Evolutionary conservation across 2,329 filamentous ascomycete species (phyloP), one percentile per base, ranked within the genome.

Genomic region (Onygenales sp.): DNA sequence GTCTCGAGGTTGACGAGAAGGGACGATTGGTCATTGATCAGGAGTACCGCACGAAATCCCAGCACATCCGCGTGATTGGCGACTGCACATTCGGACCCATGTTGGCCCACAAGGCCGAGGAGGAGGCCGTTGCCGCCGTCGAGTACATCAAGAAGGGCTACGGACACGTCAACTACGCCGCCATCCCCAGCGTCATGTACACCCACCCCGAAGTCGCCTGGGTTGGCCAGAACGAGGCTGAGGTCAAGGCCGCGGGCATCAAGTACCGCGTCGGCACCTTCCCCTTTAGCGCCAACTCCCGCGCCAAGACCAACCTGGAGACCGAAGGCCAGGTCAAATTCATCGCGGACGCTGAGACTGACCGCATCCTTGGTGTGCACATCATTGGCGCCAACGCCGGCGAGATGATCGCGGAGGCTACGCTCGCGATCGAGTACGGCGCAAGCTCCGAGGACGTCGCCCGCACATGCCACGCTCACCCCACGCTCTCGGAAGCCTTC

Each of bases 101-200:
- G 93, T 85, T 98, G 66, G 93, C 93, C 52, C 93, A 98, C 82
- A 98, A 98, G 82, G 93, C 93, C 50, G 93, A 98, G 76, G 93
- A 98, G 76, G 93, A 98, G 76, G 93, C 82, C 56, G 91, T 97
- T 59, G 93, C 93, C 35, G 92, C 86, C 54, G 80, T 97, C 58
- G 93, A 98, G 75, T 97, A 90, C 79, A 93, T 98, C 75, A 92
- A 89, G 78, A 97, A 97, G 80, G 90, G 90, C 61, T 87, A 94
- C 74, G 93, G 93, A 55, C 93, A 98, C 74, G 93, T 98, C 75
- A 98, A 98, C 85, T 98, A 98, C 77, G 89, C 84, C 66, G 89
- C 87, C 72, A 98, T 98, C 69, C 93, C 93, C 60, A 93, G 89
- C 36, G 93, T 98, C 76, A 98, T 98, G 93, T 98, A 98, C 82